A percentile compares a stretch with the other conserved stretches of the same genome.
Evolutionary conservation across 441 rosid species (phyloP).

Genomic region (Omphalea diandra): DNA sequence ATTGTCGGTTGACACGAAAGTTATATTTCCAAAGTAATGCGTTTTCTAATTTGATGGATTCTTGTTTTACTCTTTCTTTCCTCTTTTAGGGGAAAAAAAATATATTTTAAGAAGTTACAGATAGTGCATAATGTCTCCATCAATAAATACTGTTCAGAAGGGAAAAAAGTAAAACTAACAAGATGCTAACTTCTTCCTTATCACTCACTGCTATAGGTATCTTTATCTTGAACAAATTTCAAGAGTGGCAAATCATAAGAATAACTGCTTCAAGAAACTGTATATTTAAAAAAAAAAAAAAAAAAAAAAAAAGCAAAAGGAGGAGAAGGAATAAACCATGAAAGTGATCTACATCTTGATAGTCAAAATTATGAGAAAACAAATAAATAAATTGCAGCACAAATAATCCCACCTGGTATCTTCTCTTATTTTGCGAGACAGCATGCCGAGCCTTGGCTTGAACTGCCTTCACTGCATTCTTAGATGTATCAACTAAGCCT

Average conservation of each 20-base stretch:
- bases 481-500: constrained; percentile 90
- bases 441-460: constrained; percentile 98
- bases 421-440: constrained; percentile 95
- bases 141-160: too few species aligned
- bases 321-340: not conserved
- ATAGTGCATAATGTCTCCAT: not conserved
- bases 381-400: constrained; percentile 5
- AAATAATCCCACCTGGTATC: constrained; percentile 71
- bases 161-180: not conserved
- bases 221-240: not conserved
- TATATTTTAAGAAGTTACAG: not conserved
- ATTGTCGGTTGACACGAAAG: not conserved
- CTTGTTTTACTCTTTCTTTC: not conserved
- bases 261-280: not conserved
- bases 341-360: not conserved
- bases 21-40: not conserved
- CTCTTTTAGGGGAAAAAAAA: not conserved
- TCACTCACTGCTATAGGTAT: not conserved
- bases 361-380: constrained; percentile 8
- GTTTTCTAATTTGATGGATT: not conserved
- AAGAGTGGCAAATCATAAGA: not conserved
- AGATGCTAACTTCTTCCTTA: not conserved
- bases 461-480: constrained; percentile 95
- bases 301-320: not conserved
- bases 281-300: too few species aligned